Base-by-base conservation (phyloP, 306 rosid species). In the Abrus pulchellus region DNA sequence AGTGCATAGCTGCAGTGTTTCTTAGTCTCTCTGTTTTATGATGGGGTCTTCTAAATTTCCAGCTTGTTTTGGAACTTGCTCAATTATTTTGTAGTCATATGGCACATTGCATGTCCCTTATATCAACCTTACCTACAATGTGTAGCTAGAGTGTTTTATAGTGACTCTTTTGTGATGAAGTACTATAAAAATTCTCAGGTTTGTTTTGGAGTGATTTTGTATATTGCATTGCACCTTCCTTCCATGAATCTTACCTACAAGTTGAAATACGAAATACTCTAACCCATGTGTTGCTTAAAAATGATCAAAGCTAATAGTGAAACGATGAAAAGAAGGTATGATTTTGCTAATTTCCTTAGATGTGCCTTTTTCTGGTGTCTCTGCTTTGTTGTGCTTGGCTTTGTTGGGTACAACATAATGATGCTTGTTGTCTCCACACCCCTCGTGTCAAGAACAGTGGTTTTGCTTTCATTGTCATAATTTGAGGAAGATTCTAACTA, bases 391-490 rank as follows among this genome's bases (percentile, higher is more conserved):
- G 55, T 75, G 87, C 45, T 67, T 77, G 3, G 62, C 86, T 85
- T 82, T 82, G 81, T 77, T 85, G 81, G 84, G 73, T 43, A 62
- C 81, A 85, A 77, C 65, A 68, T 82, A 53, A 85, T 85, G 77
- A 85, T 85, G 81, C 30, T 34, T 52, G 53, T 32, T 70, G 80
- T 52, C 48, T 61, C 78, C 87, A 63, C 70, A 67, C 82, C 74
- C 78, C 86, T 78, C 81, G 82, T 75, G 84, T 83, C 82, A 79
- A 80, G 14, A 82, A 82, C 74, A 78, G 84, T 64, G 75, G 68
- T 36, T 79, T 78, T 63, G 40, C 79, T 63, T 75, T 74, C 72
- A 82, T 74, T 38, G 13, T 60, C 75, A 78, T 77, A 3, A 48
- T 52, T 40, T 7, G 65, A 57, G 29, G 11, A 48, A 75, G 69